Conservation (phyloP, 106 monocot species). For the Dendrobium officinale region DNA sequence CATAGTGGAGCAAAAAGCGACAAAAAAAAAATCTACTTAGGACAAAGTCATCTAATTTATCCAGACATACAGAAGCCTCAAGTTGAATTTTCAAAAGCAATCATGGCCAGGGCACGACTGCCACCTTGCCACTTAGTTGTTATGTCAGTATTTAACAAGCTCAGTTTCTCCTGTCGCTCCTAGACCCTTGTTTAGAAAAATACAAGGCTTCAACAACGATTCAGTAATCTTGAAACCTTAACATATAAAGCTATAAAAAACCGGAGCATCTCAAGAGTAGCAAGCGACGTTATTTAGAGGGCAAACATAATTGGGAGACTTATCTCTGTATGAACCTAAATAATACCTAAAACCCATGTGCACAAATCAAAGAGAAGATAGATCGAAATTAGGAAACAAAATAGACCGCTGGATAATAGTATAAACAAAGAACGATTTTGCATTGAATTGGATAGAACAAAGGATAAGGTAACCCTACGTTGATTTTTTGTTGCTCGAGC, state of each 20-base stretch:
- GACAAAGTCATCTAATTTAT: too few species aligned
- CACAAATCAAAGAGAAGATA: not conserved
- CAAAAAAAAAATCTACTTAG: not conserved
- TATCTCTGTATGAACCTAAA: too few species aligned
- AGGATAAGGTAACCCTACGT: conserved; percentile 21
- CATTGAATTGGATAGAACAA: not conserved
- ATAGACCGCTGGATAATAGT: not conserved
- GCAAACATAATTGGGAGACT: not conserved
- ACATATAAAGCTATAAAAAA: not conserved
- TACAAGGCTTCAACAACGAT: not conserved
- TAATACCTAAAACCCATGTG: not conserved
- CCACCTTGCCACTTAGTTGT: not conserved
- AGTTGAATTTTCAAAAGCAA: not conserved
- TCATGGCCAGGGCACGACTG: not conserved
- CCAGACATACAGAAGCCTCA: not conserved
- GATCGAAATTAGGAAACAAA: not conserved
- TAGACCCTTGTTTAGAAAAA: not conserved
- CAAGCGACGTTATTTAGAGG: not conserved
- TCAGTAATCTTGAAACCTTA: not conserved
- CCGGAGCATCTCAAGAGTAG: not conserved
- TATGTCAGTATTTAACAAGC: not conserved
- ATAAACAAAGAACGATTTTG: not conserved
- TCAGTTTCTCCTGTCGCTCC: not conserved
- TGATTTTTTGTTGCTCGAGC: conserved; percentile 73
- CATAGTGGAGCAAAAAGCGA: not conserved